Evolutionary conservation across 352 stramenopile genomes (phyloP), one percentile per base, ranked within the genome.

Genomic region (Phytophthora uliginosa): DNA sequence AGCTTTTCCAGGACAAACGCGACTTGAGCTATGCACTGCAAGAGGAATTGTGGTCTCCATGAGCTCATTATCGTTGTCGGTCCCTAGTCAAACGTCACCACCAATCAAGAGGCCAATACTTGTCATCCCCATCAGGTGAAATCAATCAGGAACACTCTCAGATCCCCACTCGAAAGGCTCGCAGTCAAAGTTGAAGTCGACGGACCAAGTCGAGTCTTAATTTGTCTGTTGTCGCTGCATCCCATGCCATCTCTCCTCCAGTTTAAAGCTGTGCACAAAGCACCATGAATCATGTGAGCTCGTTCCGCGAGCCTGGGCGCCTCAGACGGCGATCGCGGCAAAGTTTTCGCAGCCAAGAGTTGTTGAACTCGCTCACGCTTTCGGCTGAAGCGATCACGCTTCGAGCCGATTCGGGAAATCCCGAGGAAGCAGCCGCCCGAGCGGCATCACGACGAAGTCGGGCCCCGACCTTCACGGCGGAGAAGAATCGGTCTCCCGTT

Each of bases 381-480:
- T 82, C 76, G 20, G 70, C 65, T 5, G 79, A 84, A 33, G 76
- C 73, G 6, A 82, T 82, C 33, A 74, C 65, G 13, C 69, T 78
- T 22, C 47, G 63, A 40, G 28, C 12, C 4, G 63, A 77, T 3
- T 74, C 62, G n/a, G 63, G 69, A 45, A 55, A 68, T 47, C 20
- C 40, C 26, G 71, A 75, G 4, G 57, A 69, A 59, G 64, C 57
- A 26, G 57, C 73, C 56, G 73, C 58, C 33, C 53, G 62, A 69
- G 58, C 69, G 24, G 13, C 54, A 6, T 55, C 47, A 9, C 33
- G 60, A 55, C 22, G 56, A 59, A 68, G 7, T 34, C 69, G 69
- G 4, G 31, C 7, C 28, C 66, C 51, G 10, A 45, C 47, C 4
- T 40, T 53, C 0, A 72, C 66, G 8, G 13, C 24, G 3, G 33